Evolutionary conservation across 768 basidiomycete species (phyloP), one percentile per base, ranked within the genome.

Genomic region (Pleurotus salmoneostramineus): DNA sequence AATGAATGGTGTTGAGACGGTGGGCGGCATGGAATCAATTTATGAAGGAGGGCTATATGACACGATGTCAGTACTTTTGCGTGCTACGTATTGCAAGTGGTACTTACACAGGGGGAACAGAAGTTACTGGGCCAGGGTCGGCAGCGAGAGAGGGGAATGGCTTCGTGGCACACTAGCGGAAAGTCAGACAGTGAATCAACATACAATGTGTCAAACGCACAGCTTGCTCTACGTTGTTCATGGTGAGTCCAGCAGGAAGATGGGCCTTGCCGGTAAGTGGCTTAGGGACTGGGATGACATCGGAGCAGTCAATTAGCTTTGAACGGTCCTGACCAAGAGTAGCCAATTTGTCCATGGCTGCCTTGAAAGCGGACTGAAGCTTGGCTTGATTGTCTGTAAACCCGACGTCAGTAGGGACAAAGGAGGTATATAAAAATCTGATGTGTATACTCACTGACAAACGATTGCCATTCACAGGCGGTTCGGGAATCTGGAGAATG

Each of bases 391-490:
- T 50, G 58, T 43, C 67, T 66, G 21, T 27, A 12, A 3, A 58
- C 17, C 15, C 46, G 14, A 12, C 5, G 37, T 37, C 51, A n/a
- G 12, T 1, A 31, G 2, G 5, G 31, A 34, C 34, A 31, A 4
- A 3, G 7, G 14, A 17, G 2, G 8, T 14, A 11, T 8, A 21
- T n/a, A 52, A 2, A 11, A 1, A 4, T 27, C 4, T 4, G n/a
- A 40, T 11, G 5, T 31, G 5, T 31, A 43, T 14, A 64, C 61
- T 54, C 51, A 66, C 67, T 57, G 43, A 71, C 67, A 58, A 69
- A 68, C 2, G 66, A 62, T 56, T 75, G 74, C 73, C 74, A 75
- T 44, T 62, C 59, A 65, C 74, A 74, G 6, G 73, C 70, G 15
- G 74, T 75, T 48, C 72, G 69, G 17, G 66, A 55, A 58, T 75